Conservation (phyloP, 2,329 filamentous ascomycete genomes). For the Pyrenochaeta sp. region DNA sequence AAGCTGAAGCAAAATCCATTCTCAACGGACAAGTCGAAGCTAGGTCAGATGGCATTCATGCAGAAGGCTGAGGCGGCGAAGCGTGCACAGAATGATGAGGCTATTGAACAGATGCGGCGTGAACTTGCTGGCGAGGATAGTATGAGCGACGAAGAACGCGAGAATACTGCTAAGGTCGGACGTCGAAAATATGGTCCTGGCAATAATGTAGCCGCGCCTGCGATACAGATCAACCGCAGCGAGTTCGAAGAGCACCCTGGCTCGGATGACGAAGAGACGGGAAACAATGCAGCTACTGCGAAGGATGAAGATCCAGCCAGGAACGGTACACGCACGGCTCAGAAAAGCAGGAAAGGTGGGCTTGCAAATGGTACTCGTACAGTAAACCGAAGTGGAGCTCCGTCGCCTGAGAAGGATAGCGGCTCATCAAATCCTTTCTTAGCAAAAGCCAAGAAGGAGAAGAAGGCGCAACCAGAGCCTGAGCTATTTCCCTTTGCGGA, state of each 20-base stretch:
- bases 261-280: constrained; percentile 55
- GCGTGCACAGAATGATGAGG: constrained; percentile 81
- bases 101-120: constrained; percentile 65
- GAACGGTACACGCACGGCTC: constrained; percentile 9
- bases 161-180: constrained; percentile 69
- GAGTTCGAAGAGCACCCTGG: constrained; percentile 69
- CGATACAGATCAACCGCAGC: constrained; percentile 48
- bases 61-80: constrained; percentile 81
- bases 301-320: constrained; percentile 31
- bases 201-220: constrained; percentile 42
- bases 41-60: constrained; percentile 95
- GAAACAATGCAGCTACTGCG: constrained; percentile 29
- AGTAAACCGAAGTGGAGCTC: constrained; percentile 8
- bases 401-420: constrained; percentile 13
- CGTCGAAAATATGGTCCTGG: constrained; percentile 73
- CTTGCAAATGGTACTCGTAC: constrained; percentile 24
- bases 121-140: constrained; percentile 73
- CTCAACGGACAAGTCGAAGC: constrained; percentile 68
- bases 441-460: constrained; percentile 38
- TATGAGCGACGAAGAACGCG: constrained; percentile 55
- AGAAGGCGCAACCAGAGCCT: constrained; percentile 24
- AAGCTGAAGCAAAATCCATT: constrained; percentile 56
- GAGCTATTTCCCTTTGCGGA: constrained; percentile 20
- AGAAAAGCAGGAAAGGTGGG: constrained; percentile 20
- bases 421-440: constrained; percentile 45